Base-by-base conservation (phyloP, 306 rosid species). In the Urtica urens region DNA sequence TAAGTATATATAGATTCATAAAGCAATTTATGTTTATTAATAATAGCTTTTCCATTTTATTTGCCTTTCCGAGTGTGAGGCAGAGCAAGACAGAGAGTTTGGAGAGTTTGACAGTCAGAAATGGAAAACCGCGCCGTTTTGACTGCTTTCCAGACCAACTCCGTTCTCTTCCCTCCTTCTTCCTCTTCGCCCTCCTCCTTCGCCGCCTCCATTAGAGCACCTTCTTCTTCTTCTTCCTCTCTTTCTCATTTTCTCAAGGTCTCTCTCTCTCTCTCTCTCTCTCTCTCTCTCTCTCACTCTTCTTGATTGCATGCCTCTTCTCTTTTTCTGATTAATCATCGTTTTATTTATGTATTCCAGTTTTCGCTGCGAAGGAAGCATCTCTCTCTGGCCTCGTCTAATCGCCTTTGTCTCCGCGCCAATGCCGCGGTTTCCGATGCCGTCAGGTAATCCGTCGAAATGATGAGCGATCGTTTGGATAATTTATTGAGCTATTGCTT, bases 41-140 rank as follows among this genome's bases (percentile, higher is more conserved):
- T n/a, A n/a, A n/a, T n/a, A n/a, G n/a, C n/a, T n/a, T n/a, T n/a
- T n/a, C n/a, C n/a, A n/a, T n/a, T n/a, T n/a, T n/a, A n/a, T 9
- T 5, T 12, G 39, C 11, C 15, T 13, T 35, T 35, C 40, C 4
- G n/a, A 35, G 40, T 16, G 4, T 4, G n/a, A 10, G 10, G 33
- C 4, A n/a, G 46, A 19, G 48, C 10, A 17, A 13, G 9, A 2
- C 17, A 14, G 12, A 45, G 14, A 18, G 2, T 1, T 17, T 25
- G 25, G 22, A 33, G 14, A 31, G 52, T 22, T 11, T 1, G 1
- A 13, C 23, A 38, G 28, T 23, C 27, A 20, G 43, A 70, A 54
- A 86, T 90, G 95, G 95, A 90, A 63, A 55, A 67, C 72, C 51
- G 59, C 77, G 92, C 87, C 85, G 74, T 64, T 63, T 30, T 66